A percentile compares a stretch with the other conserved stretches of the same genome.
Conservation (phyloP, 345 rosid species). For the Limnanthes douglasii region DNA sequence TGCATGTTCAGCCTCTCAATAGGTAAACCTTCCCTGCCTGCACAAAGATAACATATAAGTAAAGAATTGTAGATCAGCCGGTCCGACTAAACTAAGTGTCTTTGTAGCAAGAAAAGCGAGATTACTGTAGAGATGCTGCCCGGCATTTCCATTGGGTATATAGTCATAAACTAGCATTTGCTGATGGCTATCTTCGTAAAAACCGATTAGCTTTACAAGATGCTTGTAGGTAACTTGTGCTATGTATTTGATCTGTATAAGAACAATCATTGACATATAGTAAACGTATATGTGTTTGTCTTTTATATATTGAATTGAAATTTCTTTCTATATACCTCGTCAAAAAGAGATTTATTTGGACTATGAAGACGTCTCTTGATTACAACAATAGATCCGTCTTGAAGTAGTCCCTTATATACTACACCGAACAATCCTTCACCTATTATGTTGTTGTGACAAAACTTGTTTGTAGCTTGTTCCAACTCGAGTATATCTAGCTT, state of each 20-base stretch:
- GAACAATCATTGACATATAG: neutral
- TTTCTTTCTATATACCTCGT: constrained; percentile 23
- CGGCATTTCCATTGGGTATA: constrained; percentile 24
- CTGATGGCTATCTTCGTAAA: constrained; percentile 18
- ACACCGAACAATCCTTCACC: constrained; percentile 30
- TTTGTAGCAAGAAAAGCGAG: neutral
- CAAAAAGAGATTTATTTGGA: constrained; percentile 10
- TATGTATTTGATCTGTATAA: constrained; percentile 18
- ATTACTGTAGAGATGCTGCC: constrained; percentile 26
- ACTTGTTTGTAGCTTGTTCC: constrained; percentile 24
- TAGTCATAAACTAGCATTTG: constrained; percentile 25
- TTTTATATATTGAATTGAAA: no score
- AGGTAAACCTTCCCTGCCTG: constrained; percentile 28
- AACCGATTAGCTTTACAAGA: constrained; percentile 28
- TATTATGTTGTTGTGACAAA: constrained; percentile 25
- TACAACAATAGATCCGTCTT: constrained; percentile 29
- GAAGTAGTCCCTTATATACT: constrained; percentile 29
- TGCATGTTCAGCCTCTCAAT: constrained; percentile 19
- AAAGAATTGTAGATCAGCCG: no score
- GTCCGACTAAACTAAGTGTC: no score
- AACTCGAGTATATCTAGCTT: constrained; percentile 19
- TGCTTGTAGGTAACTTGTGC: constrained; percentile 18
- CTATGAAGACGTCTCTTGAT: constrained; percentile 20
- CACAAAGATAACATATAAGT: neutral
- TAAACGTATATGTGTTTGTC: no score